Base-by-base conservation (phyloP, 306 rosid species). In the Inga leiocalycina region DNA sequence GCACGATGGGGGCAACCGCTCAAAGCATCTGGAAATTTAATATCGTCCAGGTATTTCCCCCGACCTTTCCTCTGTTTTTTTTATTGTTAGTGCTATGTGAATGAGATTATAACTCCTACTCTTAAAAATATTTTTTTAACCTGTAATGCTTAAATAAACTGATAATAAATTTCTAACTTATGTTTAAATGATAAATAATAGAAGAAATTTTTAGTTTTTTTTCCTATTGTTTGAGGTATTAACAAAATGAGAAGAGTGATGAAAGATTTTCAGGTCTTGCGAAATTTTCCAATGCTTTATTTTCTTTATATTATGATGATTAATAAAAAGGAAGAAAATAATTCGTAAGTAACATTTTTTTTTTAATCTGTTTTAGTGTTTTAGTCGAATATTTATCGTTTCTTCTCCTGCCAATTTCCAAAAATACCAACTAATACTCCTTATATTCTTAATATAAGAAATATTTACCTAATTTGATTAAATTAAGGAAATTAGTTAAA, bases 1-100 rank as follows among this genome's bases (percentile, higher is more conserved):
- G 80, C 45, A 90, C 95, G n/a, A 91, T 91, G 95, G 95, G 92
- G 32, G 95, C 93, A 86, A 91, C 95, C 0, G 95, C 91, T 2
- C 93, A 90, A 76, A 83, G 87, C 81, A 78, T 80, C 71, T 91
- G 95, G 95, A 91, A 91, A 79, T 90, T 71, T 34, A 91, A 91
- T 56, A 77, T 90, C 17, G 70, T 88, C 14, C 95, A 90, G 92
- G 95, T 90, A 82, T 54, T 15, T 35, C 12, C 43, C 14, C 11
- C 7, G 0, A 56, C 11, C 30, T 6, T 56, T 54, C 7, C 1
- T 13, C 7, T 17, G 20, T 13, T 13, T 44, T 44, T 44, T 43
- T 43, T 0, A 43, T 43, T 43, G 45, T 43, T 43, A 9, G 45
- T 32, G 34, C 34, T 32, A 32, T 32, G 34, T 32, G 34, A 32